These are phyloP conservation scores for Rhizoclosmatium sp. DNA, from an alignment of 192 early-diverging fungal genomes.

Conservation along the genomic window DNA sequence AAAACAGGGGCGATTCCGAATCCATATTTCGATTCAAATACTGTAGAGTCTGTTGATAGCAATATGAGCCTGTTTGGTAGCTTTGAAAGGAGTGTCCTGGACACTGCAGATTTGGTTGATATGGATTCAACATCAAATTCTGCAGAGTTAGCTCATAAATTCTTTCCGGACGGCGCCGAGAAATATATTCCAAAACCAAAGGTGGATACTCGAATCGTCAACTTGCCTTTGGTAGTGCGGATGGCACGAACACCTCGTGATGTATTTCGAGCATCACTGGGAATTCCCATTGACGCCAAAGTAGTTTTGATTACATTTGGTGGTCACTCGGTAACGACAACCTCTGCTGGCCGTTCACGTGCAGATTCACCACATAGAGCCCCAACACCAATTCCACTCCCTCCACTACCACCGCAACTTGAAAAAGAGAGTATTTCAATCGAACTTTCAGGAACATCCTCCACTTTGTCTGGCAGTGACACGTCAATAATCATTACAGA, in stretches of 20 bases:
- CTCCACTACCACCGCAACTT: background rate
- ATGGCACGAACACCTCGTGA: conserved; percentile 23
- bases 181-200: background rate
- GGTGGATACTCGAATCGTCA: background rate
- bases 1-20: conserved; percentile 3
- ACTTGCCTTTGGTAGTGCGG: conserved; percentile 54
- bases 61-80: background rate
- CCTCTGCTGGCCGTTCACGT: conserved; percentile 1
- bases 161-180: too few species aligned
- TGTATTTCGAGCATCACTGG: conserved; percentile 38
- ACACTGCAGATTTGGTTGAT: background rate
- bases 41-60: background rate
- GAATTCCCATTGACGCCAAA: conserved; percentile 43
- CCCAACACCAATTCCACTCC: background rate
- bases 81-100: conserved; percentile 8
- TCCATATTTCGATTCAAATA: background rate
- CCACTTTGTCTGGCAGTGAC: background rate
- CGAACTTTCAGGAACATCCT: background rate
- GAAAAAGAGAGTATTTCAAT: background rate
- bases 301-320: conserved; percentile 61
- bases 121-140: too few species aligned
- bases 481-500: background rate
- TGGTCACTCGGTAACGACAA: conserved; percentile 38
- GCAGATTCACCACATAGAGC: background rate
- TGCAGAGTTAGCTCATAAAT: too few species aligned